A percentile compares a stretch with the other conserved stretches of the same genome.
These are phyloP conservation scores for Cornus controversa DNA, from an alignment of 148 eudicot genomes.

Conservation along the genomic window DNA sequence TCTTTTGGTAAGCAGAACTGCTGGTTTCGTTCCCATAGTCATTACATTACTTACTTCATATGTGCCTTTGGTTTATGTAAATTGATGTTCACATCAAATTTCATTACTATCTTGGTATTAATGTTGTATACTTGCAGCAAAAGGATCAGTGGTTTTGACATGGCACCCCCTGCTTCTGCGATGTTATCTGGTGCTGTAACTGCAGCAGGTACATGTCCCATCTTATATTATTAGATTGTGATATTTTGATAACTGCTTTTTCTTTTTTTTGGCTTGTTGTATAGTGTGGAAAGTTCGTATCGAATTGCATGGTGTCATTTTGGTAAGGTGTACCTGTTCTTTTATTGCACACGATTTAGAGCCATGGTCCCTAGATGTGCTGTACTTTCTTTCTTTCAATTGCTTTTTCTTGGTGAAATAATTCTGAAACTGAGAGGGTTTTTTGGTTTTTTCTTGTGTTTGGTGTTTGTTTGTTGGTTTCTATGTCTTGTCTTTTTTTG, in stretches of 20 bases:
- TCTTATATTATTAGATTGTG: conserved; percentile 19
- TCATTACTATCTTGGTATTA: not conserved
- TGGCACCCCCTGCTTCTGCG: conserved; percentile 96
- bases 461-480: conserved; percentile 96
- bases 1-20: not conserved
- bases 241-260: conserved; percentile 52
- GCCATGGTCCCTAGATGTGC: conserved; percentile 33
- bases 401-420: conserved; percentile 53
- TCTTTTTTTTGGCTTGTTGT: conserved; percentile 46
- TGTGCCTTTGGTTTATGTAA: not conserved
- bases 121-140: conserved; percentile 57
- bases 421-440: conserved; percentile 74
- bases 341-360: conserved; percentile 28
- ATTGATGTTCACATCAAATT: too few species aligned
- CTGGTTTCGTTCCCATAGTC: not conserved
- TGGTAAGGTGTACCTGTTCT: conserved; percentile 80
- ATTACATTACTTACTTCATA: not conserved
- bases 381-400: conserved; percentile 28
- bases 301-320: conserved; percentile 77
- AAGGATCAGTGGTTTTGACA: conserved; percentile 95
- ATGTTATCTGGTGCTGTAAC: conserved; percentile 54
- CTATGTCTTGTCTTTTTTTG: conserved; percentile 82
- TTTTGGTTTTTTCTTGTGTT: conserved; percentile 86
- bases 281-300: conserved; percentile 79
- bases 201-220: conserved; percentile 54